Evolutionary conservation across 140 eudicot species (phyloP), one percentile per base, ranked within the genome.

Genomic region (Bidens hawaiensis): DNA sequence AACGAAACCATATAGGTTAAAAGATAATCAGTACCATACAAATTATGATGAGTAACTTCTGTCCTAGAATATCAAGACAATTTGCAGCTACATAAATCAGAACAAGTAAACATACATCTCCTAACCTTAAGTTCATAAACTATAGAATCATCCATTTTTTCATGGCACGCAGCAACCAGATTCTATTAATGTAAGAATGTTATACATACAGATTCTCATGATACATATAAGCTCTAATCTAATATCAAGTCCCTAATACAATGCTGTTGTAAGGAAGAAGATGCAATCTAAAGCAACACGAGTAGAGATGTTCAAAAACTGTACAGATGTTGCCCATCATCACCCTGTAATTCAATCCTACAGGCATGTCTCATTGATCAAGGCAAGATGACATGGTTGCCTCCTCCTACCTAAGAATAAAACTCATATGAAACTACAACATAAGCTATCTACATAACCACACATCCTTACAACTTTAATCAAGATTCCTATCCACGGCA

Each of bases 171-270:
- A 11, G 15, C 24, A 0, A 53, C 30, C 22, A 6, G 43, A 13
- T 25, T 28, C 34, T 53, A 16, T 40, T 67, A 26, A 25, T 23
- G 54, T 11, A 52, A 23, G 3, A 53, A 67, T 18, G 42, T 6
- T 22, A 22, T 52, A 40, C 52, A 24, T 31, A 12, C 40, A 16
- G 38, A 43, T 28, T 28, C n/a, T 21, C 50, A 43, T 18, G 13
- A 51, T 65, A 50, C 51, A 50, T 16, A 51, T n/a, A 65, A 51
- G 38, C 61, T 65, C 52, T 65, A 65, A 65, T 23, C 71, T 51
- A 65, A 65, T 36, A 15, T 21, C 57, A 50, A 22, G 31, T 23
- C 57, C 31, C 16, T 8, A 50, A 48, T 30, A 18, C 59, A 47
- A 25, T 45, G 10, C 12, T 30, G 42, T 66, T 15, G 21, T 50